Evolutionary conservation across 768 basidiomycete genomes (phyloP), one percentile per base, ranked within the genome.

Genomic region (Kwoniella botswanensis): DNA sequence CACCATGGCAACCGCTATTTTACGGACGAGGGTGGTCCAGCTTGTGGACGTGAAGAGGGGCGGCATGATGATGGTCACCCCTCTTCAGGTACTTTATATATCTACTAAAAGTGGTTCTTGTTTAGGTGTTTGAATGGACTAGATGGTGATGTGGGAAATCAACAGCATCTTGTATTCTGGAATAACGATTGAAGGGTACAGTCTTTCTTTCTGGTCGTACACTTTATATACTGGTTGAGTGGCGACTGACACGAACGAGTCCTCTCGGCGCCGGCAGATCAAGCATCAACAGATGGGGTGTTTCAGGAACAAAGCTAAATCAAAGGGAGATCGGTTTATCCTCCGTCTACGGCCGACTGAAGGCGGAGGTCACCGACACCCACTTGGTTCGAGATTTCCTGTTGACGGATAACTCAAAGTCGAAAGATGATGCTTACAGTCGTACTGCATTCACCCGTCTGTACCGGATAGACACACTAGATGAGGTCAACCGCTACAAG

Each of bases 31-130:
- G 21, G 74, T 76, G 29, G 71, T 68, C 50, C 75, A 42, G 17
- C 67, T 64, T 29, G 74, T 75, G 60, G 73, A 71, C 41, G 74
- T 73, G 73, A 76, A 76, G 43, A 72, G 67, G 22, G 78, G 67
- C 46, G 75, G 74, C 78, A 79, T 79, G 59, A 44, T 71, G 71
- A 43, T 43, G 15, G 13, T 61, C 59, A 61, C 59, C 59, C 59
- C 59, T 61, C 59, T 59, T 59, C 57, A 17, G 15, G 15, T 17
- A 15, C 0, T 61, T 15, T 61, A 35, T 43, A 17, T 42, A 6
- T 17, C 12, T 61, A n/a, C 18, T 43, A 12, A 15, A 42, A 44
- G 35, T 10, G 42, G 42, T 24, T 61, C 1, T 22, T 43, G 59
- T 44, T 1, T 17, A 0, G 21, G 6, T 58, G 21, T 43, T 0